Evolutionary conservation across 345 rosid genomes (phyloP), one percentile per base, ranked within the genome.

Genomic region (Cardiospermum halicacabum): DNA sequence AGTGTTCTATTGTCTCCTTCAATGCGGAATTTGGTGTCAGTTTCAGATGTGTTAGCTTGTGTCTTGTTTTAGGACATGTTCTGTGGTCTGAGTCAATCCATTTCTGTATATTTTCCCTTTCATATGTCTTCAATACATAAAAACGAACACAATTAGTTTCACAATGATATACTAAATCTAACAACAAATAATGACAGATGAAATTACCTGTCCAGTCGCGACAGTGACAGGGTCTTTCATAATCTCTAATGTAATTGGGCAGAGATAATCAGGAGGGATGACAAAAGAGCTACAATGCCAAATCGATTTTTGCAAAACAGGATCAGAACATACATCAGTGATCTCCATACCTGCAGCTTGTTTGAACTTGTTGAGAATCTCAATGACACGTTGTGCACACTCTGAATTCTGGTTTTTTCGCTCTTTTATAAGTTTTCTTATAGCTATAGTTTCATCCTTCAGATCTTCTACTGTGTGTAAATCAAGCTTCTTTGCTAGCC

Each of bases 171-270:
- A 39, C 3, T 2, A 39, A 39, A 39, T 39, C 43, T 39, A 39
- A 15, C 12, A 27, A 21, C 13, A 53, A 11, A 50, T 19, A 25
- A 11, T 53, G 56, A 21, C 0, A 21, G 0, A 18, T 12, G 8
- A 22, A 16, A 65, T 74, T 28, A 91, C 97, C 97, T 86, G 96
- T 66, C 97, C 96, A 58, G 78, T 76, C 3, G 93, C 84, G 30
- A 91, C 73, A 13, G 86, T 86, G 45, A 91, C 93, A 10, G 97
- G 97, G 51, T 91, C 91, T 5, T 61, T 74, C 89, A 91, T 91
- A 25, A 91, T 81, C 60, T 88, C 91, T 3, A 88, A 86, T 0
- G 96, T 83, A 63, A 91, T 88, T 5, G 96, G 96, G 64, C 93
- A 86, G 55, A 85, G 79, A 70, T 88, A 91, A 67, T 88, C 97